Evolutionary conservation across 768 basidiomycete genomes (phyloP), one percentile per base, ranked within the genome.

Genomic region (Hortiboletus campestris): DNA sequence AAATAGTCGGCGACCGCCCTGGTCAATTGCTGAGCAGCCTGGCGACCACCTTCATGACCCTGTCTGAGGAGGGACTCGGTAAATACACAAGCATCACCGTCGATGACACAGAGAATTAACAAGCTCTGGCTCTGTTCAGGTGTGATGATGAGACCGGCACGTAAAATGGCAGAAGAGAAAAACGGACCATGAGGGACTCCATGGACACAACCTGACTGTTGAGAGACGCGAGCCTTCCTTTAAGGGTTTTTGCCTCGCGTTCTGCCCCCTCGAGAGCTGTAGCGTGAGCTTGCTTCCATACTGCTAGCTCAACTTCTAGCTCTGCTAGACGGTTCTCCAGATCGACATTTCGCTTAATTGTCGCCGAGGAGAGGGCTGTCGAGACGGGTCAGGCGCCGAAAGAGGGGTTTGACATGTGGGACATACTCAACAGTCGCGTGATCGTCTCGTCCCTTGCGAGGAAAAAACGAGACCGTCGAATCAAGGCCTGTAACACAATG

Each of bases 71-170:
- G 76, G 19, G 81, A 73, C 46, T 76, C 78, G 52, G 76, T 75
- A 74, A 91, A 91, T 61, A 89, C 72, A 59, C 83, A 82, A 46
- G 82, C 80, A 67, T 89, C 84, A 38, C 86, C 89, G 62, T 91
- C 86, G 63, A 91, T 78, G 59, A 87, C 80, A 64, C 88, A 88
- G 60, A 89, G 78, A 56, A 91, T 84, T 62, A 90, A 79, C 41
- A 86, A 81, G 60, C 80, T 78, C 70, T 84, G 83, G 60, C 76
- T 81, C 84, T 88, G 70, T 53, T 53, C 49, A 19, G 46, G 41
- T 40, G 25, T 4, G 32, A 57, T 4, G 29, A 40, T 60, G 53
- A 63, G 45, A 52, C 41, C 6, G 34, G 41, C 11, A 19, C 6
- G 16, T 38, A 8, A 32, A 1, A 16, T 35, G 40, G 10, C 20